Conservation (phyloP, 805 yeast genomes). For the Metschnikowia shivogae region DNA sequence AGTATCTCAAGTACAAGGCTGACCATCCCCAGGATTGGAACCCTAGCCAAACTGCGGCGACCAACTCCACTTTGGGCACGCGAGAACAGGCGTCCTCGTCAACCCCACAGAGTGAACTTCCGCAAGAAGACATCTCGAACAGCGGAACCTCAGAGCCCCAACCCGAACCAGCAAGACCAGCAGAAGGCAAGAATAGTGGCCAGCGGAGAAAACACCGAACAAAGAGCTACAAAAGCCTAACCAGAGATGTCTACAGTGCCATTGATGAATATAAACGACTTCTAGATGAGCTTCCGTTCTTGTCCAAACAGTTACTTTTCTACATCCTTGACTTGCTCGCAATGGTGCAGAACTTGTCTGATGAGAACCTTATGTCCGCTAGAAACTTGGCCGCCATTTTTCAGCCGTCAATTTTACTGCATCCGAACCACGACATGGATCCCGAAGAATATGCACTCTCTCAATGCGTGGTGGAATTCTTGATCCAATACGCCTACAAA, state of each 20-base stretch:
- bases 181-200: not conserved
- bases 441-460: conserved; percentile 90
- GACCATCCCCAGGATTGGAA: conserved; percentile 30
- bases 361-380: conserved; percentile 84
- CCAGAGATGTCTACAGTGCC: conserved; percentile 63
- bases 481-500: conserved; percentile 80
- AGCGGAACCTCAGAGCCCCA: not conserved
- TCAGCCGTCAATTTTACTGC: conserved; percentile 93
- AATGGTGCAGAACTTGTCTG: conserved; percentile 74
- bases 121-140: not conserved
- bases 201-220: conserved; percentile 23
- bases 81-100: not conserved
- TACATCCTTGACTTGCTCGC: conserved; percentile 84
- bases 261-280: conserved; percentile 66
- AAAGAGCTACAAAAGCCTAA: conserved; percentile 52
- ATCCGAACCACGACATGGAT: conserved; percentile 86
- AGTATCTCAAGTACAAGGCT: conserved; percentile 60
- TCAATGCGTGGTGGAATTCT: conserved; percentile 79
- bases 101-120: conserved; percentile 2
- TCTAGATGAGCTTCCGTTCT: conserved; percentile 67
- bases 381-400: conserved; percentile 92
- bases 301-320: conserved; percentile 75
- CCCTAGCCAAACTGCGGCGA: not conserved
- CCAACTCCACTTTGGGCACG: not conserved
- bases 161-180: not conserved